Percentiles rank a stretch among this genome's conserved stretches.
Conservation (phyloP, 805 yeast species). For the Barnettozyma salicaria region DNA sequence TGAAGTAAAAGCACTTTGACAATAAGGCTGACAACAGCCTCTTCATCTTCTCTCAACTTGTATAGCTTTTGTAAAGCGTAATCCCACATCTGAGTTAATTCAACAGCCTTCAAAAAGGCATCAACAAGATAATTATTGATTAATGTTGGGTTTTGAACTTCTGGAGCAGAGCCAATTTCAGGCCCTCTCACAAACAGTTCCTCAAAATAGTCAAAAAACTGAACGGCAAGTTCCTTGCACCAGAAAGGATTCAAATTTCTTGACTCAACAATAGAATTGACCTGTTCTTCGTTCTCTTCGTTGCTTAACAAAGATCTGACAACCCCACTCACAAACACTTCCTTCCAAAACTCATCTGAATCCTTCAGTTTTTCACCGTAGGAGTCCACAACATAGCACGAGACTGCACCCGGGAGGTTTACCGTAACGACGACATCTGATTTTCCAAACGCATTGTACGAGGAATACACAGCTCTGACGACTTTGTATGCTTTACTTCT, state of each 20-base stretch:
- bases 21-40: conserved; percentile 50
- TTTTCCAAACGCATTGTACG: conserved; percentile 65
- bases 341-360: conserved; percentile 45
- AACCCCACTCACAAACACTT: conserved; percentile 53
- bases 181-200: conserved; percentile 60
- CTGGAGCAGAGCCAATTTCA: conserved; percentile 59
- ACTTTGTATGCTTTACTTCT: conserved; percentile 65
- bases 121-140: conserved; percentile 68
- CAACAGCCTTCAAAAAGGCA: conserved; percentile 58
- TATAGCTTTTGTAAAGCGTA: conserved; percentile 54
- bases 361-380: conserved; percentile 50
- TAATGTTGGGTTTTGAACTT: conserved; percentile 60
- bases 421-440: conserved; percentile 69
- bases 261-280: conserved; percentile 69
- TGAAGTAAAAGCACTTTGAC: conserved; percentile 47
- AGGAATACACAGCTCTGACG: conserved; percentile 62
- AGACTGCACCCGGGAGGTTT: conserved; percentile 70
- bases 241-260: conserved; percentile 75
- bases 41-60: conserved; percentile 45
- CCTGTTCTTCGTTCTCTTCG: conserved; percentile 74
- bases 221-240: conserved; percentile 39
- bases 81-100: conserved; percentile 59
- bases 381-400: conserved; percentile 39
- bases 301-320: conserved; percentile 63
- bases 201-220: conserved; percentile 62